Evolutionary conservation across 495 filamentous ascomycete species (phyloP).

Genomic region (Immersiella caudata): DNA sequence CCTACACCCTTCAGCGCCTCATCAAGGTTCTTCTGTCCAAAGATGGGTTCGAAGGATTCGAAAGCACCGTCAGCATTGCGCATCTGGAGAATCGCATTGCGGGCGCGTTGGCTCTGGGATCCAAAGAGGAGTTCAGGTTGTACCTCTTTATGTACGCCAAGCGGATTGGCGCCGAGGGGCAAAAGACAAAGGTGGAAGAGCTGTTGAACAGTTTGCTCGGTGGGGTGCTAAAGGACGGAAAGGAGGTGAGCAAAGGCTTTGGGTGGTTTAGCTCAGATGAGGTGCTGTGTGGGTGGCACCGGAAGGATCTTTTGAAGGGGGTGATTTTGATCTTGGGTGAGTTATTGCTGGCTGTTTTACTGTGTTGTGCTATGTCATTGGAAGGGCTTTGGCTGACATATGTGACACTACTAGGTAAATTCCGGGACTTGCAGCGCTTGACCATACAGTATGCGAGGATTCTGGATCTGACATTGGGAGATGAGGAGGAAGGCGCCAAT

Average conservation of each 20-base stretch:
- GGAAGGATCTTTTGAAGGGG: constrained; percentile 80
- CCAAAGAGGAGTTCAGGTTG: constrained; percentile 85
- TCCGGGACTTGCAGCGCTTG: constrained; percentile 85
- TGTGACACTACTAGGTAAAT: constrained; percentile 74
- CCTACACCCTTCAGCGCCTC: constrained; percentile 84
- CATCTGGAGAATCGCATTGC: constrained; percentile 95
- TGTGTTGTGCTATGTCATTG: not conserved
- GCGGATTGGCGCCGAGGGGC: constrained; percentile 85
- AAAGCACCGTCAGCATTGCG: constrained; percentile 86
- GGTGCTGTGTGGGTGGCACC: constrained; percentile 84
- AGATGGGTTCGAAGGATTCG: constrained; percentile 91
- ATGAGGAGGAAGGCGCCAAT: constrained; percentile 28
- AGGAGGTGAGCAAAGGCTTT: constrained; percentile 45
- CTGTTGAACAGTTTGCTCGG: constrained; percentile 78
- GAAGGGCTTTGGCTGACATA: constrained; percentile 36
- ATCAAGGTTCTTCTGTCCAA: constrained; percentile 81
- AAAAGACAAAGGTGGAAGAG: constrained; percentile 88
- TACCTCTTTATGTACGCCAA: constrained; percentile 97
- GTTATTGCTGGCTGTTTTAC: constrained; percentile 34
- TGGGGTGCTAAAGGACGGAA: constrained; percentile 59
- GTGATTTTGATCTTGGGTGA: constrained; percentile 91
- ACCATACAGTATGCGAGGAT: constrained; percentile 88
- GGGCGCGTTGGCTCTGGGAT: constrained; percentile 80
- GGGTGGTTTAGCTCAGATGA: constrained; percentile 63
- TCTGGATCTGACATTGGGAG: constrained; percentile 64